A percentile compares a stretch with the other conserved stretches of the same genome.
Conservation (phyloP, 805 yeast genomes). For the Ascoidea asiatica region DNA sequence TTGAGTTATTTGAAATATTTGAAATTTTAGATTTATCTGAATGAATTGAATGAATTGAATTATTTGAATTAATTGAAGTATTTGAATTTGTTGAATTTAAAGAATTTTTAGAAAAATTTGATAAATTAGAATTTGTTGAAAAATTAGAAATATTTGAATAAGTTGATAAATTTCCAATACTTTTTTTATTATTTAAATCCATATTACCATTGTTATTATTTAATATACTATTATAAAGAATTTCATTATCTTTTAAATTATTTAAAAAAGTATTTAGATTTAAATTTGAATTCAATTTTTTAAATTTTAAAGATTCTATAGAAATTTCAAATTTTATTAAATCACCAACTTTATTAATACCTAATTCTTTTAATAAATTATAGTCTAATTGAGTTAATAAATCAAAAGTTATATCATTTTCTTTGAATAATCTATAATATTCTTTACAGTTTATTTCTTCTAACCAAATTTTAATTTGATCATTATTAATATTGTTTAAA, state of each 20-base stretch:
- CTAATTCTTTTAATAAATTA: constrained; percentile 54
- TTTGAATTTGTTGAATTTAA: background rate
- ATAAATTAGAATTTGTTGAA: background rate
- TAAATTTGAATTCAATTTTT: constrained; percentile 2
- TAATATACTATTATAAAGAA: no score
- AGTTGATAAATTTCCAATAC: no score
- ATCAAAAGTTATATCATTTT: constrained; percentile 1
- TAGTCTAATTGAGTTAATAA: constrained; percentile 28
- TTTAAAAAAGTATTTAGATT: constrained; percentile 11
- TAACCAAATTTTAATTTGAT: background rate
- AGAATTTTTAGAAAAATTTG: no score
- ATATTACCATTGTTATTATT: no score
- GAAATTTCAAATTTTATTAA: constrained; percentile 55
- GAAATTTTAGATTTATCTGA: background rate
- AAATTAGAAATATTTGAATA: no score
- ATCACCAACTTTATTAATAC: constrained; percentile 73
- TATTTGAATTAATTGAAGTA: background rate
- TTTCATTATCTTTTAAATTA: no score
- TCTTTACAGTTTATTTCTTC: background rate
- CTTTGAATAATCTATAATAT: background rate
- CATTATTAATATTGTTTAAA: no score
- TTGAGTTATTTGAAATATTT: no score
- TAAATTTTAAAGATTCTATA: constrained; percentile 26
- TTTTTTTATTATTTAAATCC: no score
- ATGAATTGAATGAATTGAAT: background rate